Base-by-base conservation (phyloP, 331 rosid genomes). In the Quercus tomentella region DNA sequence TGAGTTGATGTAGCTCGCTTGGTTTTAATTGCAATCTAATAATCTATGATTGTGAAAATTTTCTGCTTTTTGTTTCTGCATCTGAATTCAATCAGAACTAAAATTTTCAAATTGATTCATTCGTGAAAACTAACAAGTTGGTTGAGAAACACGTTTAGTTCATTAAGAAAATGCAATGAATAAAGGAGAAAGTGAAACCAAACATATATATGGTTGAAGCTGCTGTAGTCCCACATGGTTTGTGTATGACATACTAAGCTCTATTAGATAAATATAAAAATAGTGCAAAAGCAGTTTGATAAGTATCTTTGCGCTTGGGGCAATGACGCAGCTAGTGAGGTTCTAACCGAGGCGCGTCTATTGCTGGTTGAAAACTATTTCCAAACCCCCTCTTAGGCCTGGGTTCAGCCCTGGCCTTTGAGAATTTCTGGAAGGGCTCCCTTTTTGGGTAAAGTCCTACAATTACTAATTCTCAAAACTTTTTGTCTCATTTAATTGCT, bases 351-450 rank as follows among this genome's bases (percentile, higher is more conserved):
- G 89, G 90, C 93, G 95, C 91, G 94, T 94, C 97, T 78, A 91
- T 92, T 94, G 97, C 93, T 87, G 94, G 98, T 94, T 92, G 92
- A 89, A 89, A 89, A 92, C 93, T 92, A 90, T 86, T 88, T 90
- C 93, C 94, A 90, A 89, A 89, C 85, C 86, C 88, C 89, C 92
- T 92, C 89, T 51, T 69, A 5, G 88, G 91, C 89, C 84, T 81
- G 79, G 90, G 91, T 68, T 84, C 51, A 0, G 6, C 72, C 25
- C 6, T 3, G 72, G 72, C 72, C 52, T 67, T 11, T 3, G 72
- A 67, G 72, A 67, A 67, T 67, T 33, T 67, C 52, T 20, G 72
- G 26, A 67, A 67, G 72, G 72, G 72, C 51, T 67, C 15, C 51
- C 51, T 20, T 2, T 2, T 9, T 4, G 72, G 51, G 17, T 7